phyloP scores from a whole-genome alignment of 2,329 filamentous ascomycete genomes.

The Pseudocercospora vitis region DNA sequence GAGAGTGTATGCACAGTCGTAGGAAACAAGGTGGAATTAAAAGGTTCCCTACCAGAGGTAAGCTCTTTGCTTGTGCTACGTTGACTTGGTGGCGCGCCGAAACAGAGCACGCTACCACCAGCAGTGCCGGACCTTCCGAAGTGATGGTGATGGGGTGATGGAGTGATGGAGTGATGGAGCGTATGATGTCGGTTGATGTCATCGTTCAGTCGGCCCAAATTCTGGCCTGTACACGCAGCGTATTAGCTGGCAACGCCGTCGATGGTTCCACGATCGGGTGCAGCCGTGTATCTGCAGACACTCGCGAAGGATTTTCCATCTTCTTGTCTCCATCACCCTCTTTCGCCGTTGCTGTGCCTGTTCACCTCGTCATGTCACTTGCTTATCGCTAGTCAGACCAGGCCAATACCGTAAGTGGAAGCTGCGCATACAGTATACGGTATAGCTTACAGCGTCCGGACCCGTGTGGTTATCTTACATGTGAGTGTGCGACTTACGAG shows the following conservation, averaged over 20 bases:
- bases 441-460: no score
- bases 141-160: slow-evolving; percentile 3
- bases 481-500: no score
- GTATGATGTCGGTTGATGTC: slow-evolving; percentile 5
- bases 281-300: background rate
- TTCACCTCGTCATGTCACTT: background rate
- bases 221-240: background rate
- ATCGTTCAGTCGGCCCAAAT: background rate
- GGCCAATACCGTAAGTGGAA: background rate
- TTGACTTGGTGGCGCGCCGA: background rate
- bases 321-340: background rate
- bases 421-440: no score
- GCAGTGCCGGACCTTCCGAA: slow-evolving; percentile 1
- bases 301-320: background rate
- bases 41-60: background rate
- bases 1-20: no score
- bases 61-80: slow-evolving; percentile 2
- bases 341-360: background rate
- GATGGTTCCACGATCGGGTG: background rate
- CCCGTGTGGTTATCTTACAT: no score
- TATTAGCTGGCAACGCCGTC: background rate
- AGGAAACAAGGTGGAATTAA: background rate
- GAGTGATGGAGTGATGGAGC: slow-evolving; percentile 6
- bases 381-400: no score
- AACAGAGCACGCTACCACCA: background rate